These are phyloP conservation scores for Dentipellis fragilis DNA, from an alignment of 768 basidiomycete genomes.

Conservation along the genomic window DNA sequence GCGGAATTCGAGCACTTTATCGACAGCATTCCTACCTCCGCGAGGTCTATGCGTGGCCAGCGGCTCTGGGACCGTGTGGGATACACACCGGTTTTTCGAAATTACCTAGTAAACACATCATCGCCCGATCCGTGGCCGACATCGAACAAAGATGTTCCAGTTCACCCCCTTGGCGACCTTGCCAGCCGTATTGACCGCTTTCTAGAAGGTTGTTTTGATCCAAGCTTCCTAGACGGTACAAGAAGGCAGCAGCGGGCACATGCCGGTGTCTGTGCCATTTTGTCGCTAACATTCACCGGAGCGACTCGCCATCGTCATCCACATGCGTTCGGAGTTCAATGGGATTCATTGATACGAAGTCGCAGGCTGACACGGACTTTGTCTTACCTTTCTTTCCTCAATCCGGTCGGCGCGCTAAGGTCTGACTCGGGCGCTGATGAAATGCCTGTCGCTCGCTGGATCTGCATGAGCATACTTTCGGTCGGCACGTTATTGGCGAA, in stretches of 20 bases:
- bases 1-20: constrained; percentile 8
- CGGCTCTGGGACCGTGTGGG: constrained; percentile 2
- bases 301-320: not conserved
- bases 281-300: constrained; percentile 4
- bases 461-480: constrained; percentile 8
- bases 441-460: constrained; percentile 7
- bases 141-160: too few species aligned
- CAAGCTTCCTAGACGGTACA: not conserved
- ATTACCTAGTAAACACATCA: not conserved
- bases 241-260: constrained; percentile 4
- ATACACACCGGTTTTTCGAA: not conserved
- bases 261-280: constrained; percentile 1
- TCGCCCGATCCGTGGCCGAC: too few species aligned
- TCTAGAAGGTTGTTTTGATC: constrained; percentile 5
- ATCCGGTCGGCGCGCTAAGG: not conserved
- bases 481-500: not conserved
- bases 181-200: constrained; percentile 1
- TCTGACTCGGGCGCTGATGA: not conserved
- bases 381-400: not conserved
- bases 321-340: not conserved
- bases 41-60: constrained; percentile 1
- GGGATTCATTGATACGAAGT: constrained; percentile 2
- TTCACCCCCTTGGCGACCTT: constrained; percentile 1
- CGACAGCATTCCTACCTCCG: constrained; percentile 2
- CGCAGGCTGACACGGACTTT: constrained; percentile 2